Evolutionary conservation across 2,329 filamentous ascomycete species (phyloP), one percentile per base, ranked within the genome.

Genomic region (Aureobasidium subglaciale): DNA sequence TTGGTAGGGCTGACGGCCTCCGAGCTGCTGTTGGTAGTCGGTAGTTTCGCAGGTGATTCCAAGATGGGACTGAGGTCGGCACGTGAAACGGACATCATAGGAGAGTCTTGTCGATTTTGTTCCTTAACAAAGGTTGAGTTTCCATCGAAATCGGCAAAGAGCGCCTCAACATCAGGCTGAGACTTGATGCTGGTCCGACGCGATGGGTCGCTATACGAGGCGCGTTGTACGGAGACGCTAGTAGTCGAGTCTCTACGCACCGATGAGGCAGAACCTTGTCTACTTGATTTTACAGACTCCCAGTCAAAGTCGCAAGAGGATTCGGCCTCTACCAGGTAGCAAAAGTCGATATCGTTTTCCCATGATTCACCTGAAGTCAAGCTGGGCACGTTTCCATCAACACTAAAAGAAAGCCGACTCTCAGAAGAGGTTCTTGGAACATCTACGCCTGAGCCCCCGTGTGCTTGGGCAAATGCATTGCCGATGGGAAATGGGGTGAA

Each of bases 321-420:
- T 65, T 84, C 81, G 5, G 80, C 76, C 24, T 78, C 79, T 63
- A 82, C 77, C 58, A 83, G 78, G 61, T 84, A 84, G 62, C 79
- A 82, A 62, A 79, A 83, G 60, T 84, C 81, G 56, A 84, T 79
- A 58, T 82, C 80, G 35, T 81, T 80, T 62, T 84, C 81, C 81
- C 81, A 84, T 1, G 76, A 78, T 13, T 67, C 67, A 46, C 75
- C 73, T 25, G 70, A 60, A n/a, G 56, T 55, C 24, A 60, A 32
- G 29, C 56, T 58, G 18, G 59, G 59, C 11, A 58, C 45, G 11
- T 50, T 58, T 22, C 46, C 55, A 37, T 60, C 56, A 30, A 56
- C 56, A n/a, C 37, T 53, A 25, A 46, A 38, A 13, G 48, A 54
- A 3, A 49, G 38, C n/a, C 40, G 40, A 18, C 43, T 49, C 10